Base-by-base conservation (phyloP, 75 land plant genomes). In the Selaginella tamariscina region DNA sequence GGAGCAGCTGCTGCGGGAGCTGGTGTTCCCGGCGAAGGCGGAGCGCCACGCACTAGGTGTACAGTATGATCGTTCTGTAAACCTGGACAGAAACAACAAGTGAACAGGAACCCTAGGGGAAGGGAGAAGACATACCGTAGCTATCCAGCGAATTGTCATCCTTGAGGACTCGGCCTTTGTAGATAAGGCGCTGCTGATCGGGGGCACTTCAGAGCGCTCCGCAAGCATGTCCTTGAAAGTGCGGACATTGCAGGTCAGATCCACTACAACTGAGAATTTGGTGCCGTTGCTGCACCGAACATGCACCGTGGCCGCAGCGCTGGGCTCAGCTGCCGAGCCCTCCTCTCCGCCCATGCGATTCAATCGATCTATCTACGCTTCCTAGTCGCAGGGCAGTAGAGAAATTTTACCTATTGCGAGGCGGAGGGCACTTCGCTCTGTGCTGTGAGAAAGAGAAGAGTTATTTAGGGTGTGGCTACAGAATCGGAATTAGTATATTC, bases 91-190 rank as follows among this genome's bases (percentile, higher is more conserved):
- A 59, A 2, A 8, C 21, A 2, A n/a, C 23, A n/a, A 59, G 26
- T 2, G 54, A 49, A 49, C 54, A 49, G 54, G 65, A 62, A 23
- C 20, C 29, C 8, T 23, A 57, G 66, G 66, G 29, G 24, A 65
- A 29, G 66, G 26, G 26, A 65, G 66, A 2, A 15, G 66, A 57
- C 73, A 1, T 73, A 92, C 97, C 97, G 73, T 92, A 92, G 74
- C 90, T 92, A 15, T 66, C 73, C 22, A 92, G 87, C 57, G 87
- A 73, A 56, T 79, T 84, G 18, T 92, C 97, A 65, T 93, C 90
- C 79, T 93, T 93, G 56, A 93, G 80, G 73, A 93, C 86, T 55
- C 95, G 85, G 1, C 95, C 95, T 60, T 89, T 86, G 67, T 89
- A 93, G 69, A 89, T 89, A 65, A 89, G 70, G 20, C 95, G 71